phyloP scores from a whole-genome alignment of 257 asterid genomes.

The Solanum lignicaule region DNA sequence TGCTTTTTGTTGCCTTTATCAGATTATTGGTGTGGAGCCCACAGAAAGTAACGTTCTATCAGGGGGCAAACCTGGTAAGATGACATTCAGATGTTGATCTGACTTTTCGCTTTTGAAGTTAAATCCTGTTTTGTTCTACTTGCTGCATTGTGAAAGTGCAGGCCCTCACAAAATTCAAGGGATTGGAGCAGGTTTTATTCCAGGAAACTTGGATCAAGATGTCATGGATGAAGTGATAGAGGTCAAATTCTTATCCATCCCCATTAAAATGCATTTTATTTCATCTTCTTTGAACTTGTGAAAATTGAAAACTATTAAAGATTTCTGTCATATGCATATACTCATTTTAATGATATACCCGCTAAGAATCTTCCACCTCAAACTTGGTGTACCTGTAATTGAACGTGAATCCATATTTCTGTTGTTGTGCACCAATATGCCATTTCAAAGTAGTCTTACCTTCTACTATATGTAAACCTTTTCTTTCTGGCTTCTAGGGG shows the following conservation, averaged over 20 bases:
- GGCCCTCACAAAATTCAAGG: slow-evolving; percentile 99
- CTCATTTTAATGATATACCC: neutral
- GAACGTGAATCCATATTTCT: neutral
- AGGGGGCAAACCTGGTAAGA: slow-evolving; percentile 99
- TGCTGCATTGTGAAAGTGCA: slow-evolving; percentile 72
- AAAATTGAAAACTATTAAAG: neutral
- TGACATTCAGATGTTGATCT: slow-evolving; percentile 12
- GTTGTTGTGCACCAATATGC: neutral
- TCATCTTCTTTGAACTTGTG: neutral
- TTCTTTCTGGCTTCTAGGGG: neutral
- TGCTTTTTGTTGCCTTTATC: slow-evolving; percentile 1
- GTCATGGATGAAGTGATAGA: slow-evolving; percentile 94
- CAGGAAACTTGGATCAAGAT: slow-evolving; percentile 81
- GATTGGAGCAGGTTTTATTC: slow-evolving; percentile 99
- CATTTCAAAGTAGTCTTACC: neutral
- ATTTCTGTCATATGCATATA: neutral
- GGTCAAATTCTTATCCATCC: slow-evolving; percentile 28
- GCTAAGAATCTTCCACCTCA: neutral
- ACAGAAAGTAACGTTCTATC: slow-evolving; percentile 84
- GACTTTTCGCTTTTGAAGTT: slow-evolving; percentile 17
- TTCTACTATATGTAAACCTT: neutral
- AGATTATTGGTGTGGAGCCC: slow-evolving; percentile 97
- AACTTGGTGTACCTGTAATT: neutral
- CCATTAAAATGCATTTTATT: neutral
- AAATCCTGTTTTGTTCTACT: slow-evolving; percentile 43